A percentile compares a stretch with the other conserved stretches of the same genome.
Conservation (phyloP, 2,329 filamentous ascomycete genomes). For the Chrysoporthe deuterocubensis region DNA sequence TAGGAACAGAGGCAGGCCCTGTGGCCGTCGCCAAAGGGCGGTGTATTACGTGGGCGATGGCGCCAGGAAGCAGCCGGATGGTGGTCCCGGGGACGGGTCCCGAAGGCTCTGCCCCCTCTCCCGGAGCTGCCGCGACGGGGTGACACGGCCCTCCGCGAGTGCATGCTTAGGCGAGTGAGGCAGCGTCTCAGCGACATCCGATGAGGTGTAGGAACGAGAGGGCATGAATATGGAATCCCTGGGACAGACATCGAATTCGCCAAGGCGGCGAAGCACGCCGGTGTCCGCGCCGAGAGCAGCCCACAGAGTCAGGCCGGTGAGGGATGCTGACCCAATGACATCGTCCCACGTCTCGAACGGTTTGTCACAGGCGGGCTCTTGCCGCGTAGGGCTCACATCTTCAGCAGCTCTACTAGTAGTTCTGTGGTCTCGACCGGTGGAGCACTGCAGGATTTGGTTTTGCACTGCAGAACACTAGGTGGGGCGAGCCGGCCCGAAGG, state of each 20-base stretch:
- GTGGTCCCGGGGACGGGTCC: neutral
- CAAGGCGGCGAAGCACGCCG: neutral
- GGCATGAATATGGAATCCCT: too few species aligned
- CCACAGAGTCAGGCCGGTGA: neutral
- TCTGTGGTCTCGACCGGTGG: neutral
- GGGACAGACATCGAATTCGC: neutral
- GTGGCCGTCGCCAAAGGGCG: neutral
- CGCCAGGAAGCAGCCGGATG: neutral
- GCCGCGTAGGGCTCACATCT: neutral
- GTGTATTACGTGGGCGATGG: neutral
- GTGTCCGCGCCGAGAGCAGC: neutral
- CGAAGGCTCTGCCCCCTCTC: neutral
- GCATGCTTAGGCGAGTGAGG: neutral
- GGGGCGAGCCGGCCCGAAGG: conserved; percentile 6
- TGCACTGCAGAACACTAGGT: neutral
- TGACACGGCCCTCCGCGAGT: neutral
- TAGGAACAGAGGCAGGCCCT: neutral
- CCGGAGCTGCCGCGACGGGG: conserved; percentile 1
- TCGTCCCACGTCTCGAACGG: neutral
- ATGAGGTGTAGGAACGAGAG: too few species aligned
- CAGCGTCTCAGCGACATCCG: too few species aligned
- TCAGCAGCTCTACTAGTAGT: neutral
- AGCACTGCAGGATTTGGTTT: neutral
- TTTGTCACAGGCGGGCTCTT: neutral
- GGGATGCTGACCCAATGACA: neutral